phyloP scores from a whole-genome alignment of 495 filamentous ascomycete genomes.

The Lasiosphaeria hispida region DNA sequence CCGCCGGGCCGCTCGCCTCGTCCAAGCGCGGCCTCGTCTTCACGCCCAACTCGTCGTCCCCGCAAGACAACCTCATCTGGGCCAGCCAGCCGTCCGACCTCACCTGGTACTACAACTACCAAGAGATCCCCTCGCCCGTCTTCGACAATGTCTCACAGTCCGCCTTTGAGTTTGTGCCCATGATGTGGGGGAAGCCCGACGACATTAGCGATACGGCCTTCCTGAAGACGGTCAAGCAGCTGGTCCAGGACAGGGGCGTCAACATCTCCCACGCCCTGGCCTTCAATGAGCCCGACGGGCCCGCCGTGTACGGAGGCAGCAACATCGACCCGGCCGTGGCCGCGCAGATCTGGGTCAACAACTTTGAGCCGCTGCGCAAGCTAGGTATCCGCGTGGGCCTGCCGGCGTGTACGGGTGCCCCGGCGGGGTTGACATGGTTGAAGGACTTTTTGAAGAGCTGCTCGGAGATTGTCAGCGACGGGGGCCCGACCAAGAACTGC shows the following conservation, averaged over 20 bases:
- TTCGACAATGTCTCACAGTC: conserved; percentile 43
- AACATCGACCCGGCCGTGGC: conserved; percentile 54
- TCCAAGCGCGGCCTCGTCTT: conserved; percentile 71
- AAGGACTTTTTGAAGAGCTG: conserved; percentile 58
- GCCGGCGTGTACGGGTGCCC: conserved; percentile 56
- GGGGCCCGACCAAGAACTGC: conserved; percentile 47
- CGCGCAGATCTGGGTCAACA: conserved; percentile 61
- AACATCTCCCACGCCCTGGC: conserved; percentile 63
- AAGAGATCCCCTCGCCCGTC: conserved; percentile 46
- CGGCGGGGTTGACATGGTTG: conserved; percentile 61
- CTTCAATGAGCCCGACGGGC: conserved; percentile 75
- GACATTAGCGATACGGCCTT: conserved; percentile 52
- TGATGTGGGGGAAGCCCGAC: conserved; percentile 64
- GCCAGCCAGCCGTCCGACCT: conserved; percentile 49
- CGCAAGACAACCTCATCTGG: conserved; percentile 62
- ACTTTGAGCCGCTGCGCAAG: conserved; percentile 63
- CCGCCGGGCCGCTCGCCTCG: conserved; percentile 37
- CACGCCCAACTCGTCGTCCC: conserved; percentile 49
- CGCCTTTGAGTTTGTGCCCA: conserved; percentile 71
- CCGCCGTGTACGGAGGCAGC: conserved; percentile 53
- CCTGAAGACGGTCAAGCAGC: conserved; percentile 47
- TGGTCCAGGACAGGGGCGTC: conserved; percentile 49
- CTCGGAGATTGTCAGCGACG: conserved; percentile 39
- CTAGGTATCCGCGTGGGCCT: conserved; percentile 56
- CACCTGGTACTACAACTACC: conserved; percentile 85